A percentile compares a stretch with the other conserved stretches of the same genome.
These are phyloP conservation scores for Bretschneidera sinensis DNA, from an alignment of 345 rosid genomes.

Conservation along the genomic window DNA sequence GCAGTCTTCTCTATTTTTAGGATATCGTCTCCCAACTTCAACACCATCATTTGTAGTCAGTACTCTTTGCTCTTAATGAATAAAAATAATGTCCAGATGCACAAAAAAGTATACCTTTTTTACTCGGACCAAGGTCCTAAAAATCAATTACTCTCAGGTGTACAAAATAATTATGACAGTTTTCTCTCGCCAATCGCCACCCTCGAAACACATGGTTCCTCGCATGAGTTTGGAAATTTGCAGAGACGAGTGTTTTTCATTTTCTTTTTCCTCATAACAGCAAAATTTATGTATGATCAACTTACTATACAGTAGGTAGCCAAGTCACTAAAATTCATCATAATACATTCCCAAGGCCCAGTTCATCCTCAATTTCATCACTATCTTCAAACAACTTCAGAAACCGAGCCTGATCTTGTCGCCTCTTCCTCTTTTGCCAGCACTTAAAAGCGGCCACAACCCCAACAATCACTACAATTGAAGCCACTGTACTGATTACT, in stretches of 20 bases:
- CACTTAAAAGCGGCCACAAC: constrained; percentile 40
- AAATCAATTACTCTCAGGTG: too few species aligned
- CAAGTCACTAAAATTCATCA: constrained; percentile 17
- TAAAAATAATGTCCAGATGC: too few species aligned
- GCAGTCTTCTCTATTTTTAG: not conserved
- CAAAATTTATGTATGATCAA: constrained; percentile 24
- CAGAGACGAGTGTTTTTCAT: not conserved
- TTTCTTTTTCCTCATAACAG: not conserved
- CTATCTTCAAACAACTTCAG: constrained; percentile 86
- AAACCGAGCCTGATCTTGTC: constrained; percentile 86
- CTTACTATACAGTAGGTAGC: constrained; percentile 29
- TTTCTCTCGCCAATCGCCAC: too few species aligned
- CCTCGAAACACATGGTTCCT: not conserved
- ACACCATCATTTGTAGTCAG: not conserved
- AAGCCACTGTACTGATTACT: constrained; percentile 35
- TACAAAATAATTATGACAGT: too few species aligned
- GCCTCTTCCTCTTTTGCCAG: constrained; percentile 74
- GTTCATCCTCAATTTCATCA: constrained; percentile 80
- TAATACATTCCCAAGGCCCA: constrained; percentile 42
- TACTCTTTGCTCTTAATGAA: not conserved
- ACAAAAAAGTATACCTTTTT: too few species aligned
- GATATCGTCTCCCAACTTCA: not conserved
- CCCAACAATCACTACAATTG: constrained; percentile 30
- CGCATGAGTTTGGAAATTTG: not conserved
- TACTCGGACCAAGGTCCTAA: too few species aligned